Base-by-base conservation (phyloP, 1,284 basidiomycete species). In the Cryptococcus sp. region DNA sequence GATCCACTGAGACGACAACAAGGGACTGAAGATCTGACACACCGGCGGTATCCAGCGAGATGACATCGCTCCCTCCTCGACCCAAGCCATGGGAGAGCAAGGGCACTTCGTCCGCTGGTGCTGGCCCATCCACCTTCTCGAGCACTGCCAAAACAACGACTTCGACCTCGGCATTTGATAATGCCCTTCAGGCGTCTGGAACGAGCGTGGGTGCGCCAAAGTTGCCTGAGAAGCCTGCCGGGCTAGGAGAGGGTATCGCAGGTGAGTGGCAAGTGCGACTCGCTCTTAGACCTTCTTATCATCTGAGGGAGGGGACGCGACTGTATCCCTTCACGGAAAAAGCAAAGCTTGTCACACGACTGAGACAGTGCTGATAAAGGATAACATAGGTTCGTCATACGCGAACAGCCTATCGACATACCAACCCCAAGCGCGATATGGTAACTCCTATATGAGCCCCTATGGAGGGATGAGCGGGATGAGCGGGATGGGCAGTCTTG, bases 61-160 rank as follows among this genome's bases (percentile, higher is more conserved):
- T 72, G 68, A 61, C 73, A 47, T 74, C 75, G 10, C 59, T 72
- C 13, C 69, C 75, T 17, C 69, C 72, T 5, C 61, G 73, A 44
- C 70, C 73, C 17, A 76, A 76, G 48, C 75, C 75, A 40, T 75
- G 73, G 73, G 73, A 75, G 63, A 63, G 57, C 34, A 59, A 59
- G 41, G 52, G 63, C 19, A 61, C 57, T n/a, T 58, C 62, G 6
- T 57, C 59, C 20, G 58, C 66, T 15, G 41, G 54, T 29, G 52
- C 66, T 16, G 52, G 52, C 17, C 50, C 66, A 17, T 61, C 64
- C 8, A 57, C 52, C 16, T 55, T 64, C 34, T 19, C 54, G 17
- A 29, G 20, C 19, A 13, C 52, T 10, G 25, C 56, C 13, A 20
- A 22, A 25, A 49, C 44, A 16, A 8, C 16, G 10, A 16, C 26